Base-by-base conservation (phyloP, 202 grass and related monocot species). In the Musa balbisiana region DNA sequence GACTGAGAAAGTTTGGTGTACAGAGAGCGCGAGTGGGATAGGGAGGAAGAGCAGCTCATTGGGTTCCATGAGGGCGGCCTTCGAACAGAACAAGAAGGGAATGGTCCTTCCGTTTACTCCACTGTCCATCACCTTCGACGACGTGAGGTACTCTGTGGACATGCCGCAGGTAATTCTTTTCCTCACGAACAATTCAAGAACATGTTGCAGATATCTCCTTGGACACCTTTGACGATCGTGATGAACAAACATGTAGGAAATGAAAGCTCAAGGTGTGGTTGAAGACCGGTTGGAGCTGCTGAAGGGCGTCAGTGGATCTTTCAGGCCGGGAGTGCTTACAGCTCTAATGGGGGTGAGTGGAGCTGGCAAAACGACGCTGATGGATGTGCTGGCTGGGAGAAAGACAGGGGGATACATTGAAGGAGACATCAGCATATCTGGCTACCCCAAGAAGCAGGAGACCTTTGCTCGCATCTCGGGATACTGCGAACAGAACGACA, bases 331-430 rank as follows among this genome's bases (percentile, higher is more conserved):
- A 33, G 70, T 79, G 19, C 50, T 79, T 6, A 79, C 82, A 6
- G 75, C 81, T 13, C 25, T 84, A 17, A 84, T 84, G 83, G 83
- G 77, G 52, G 83, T 84, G 10, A 84, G 71, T 43, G 83, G 83
- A 49, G 83, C 83, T 1, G 77, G 83, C 0, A 84, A 84, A 64
- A 84, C 83, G 50, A 85, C 78, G 22, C 65, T 85, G 15, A 80
- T 85, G 83, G 83, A 85, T 67, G 83, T 85, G 17, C 55, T 81
- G 43, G 72, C 83, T 1, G 73, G 78, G 3, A 24, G 83, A 8
- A 85, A 85, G 50, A 85, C 78, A 0, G 83, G 78, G 16, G 83
- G 83, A 43, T 85, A 85, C 58, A 81, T 85, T 0, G 83, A 81
- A 53, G 78, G 83, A 66, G 49, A 52, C 20, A 85, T 81, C 25